Evolutionary conservation across 2,329 filamentous ascomycete species (phyloP).

Genomic region (Diaporthe aspalathi): DNA sequence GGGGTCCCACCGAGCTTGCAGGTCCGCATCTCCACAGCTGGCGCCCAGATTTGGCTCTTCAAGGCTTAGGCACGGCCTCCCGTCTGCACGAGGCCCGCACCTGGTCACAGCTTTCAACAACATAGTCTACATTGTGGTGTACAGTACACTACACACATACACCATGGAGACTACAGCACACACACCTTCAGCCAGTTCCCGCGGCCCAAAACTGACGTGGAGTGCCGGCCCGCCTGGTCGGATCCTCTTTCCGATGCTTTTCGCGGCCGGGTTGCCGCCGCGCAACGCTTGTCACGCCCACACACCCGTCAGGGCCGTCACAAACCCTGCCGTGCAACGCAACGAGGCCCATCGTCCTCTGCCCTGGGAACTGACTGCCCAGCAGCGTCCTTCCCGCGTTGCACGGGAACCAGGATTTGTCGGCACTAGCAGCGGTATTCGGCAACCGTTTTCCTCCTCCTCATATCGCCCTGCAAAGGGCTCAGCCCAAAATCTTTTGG

Average conservation of each 20-base stretch:
- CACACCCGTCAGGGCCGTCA: no score
- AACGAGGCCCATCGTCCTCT: not conserved
- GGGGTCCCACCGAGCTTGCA: slow-evolving; percentile 25
- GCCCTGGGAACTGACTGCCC: slow-evolving; percentile 17
- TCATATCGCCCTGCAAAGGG: not conserved
- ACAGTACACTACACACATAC: no score
- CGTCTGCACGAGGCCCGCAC: slow-evolving; percentile 18
- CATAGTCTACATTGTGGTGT: no score
- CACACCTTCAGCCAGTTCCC: not conserved
- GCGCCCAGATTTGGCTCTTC: not conserved
- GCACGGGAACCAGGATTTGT: not conserved
- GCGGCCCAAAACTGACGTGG: slow-evolving; percentile 16
- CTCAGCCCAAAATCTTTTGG: slow-evolving; percentile 28
- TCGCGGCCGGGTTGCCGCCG: not conserved
- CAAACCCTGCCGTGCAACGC: not conserved
- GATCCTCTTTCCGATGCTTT: slow-evolving; percentile 18
- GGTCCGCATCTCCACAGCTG: slow-evolving; percentile 9
- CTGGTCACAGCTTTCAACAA: not conserved
- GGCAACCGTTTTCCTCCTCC: not conserved
- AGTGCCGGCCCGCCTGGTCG: slow-evolving; percentile 18
- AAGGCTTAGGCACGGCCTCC: slow-evolving; percentile 20
- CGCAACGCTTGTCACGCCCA: slow-evolving; percentile 11
- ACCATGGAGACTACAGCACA: no score
- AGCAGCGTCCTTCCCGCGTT: slow-evolving; percentile 2
- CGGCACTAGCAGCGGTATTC: slow-evolving; percentile 10